Evolutionary conservation across 2,329 filamentous ascomycete species (phyloP).

Genomic region (Aspergillus bombycis): DNA sequence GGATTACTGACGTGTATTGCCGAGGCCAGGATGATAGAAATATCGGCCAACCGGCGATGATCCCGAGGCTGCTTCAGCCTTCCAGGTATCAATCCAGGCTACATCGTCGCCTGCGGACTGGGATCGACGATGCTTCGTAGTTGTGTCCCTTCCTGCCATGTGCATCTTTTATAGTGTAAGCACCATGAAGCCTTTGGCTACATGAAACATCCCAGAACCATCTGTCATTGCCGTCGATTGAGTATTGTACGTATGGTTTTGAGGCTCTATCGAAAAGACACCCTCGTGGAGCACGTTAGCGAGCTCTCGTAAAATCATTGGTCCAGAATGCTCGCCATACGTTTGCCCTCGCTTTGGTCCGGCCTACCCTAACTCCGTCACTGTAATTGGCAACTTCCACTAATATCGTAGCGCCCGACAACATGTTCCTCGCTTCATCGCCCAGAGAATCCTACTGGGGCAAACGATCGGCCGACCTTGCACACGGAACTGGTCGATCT

Average conservation of each 20-base stretch:
- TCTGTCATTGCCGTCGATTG: not conserved
- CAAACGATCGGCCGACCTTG: slow-evolving; percentile 7
- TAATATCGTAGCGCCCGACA: slow-evolving; percentile 3
- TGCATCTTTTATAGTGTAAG: not conserved
- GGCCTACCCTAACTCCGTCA: not conserved
- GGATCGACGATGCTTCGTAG: slow-evolving; percentile 2
- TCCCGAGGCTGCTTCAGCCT: not conserved
- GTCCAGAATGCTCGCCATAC: not conserved
- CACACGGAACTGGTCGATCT: slow-evolving; percentile 1
- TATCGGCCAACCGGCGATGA: slow-evolving; percentile 2
- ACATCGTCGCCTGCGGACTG: not conserved
- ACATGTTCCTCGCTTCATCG: slow-evolving; percentile 3
- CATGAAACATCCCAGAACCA: not conserved
- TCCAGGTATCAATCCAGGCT: not conserved
- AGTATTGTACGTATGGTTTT: not conserved
- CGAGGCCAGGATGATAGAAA: not conserved
- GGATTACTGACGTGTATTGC: not conserved
- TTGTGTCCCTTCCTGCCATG: not conserved
- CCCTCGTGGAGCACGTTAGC: not conserved
- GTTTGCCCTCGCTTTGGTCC: not conserved
- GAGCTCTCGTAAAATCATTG: not conserved
- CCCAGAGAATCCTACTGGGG: not conserved
- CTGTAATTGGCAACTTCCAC: not conserved
- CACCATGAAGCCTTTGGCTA: not conserved
- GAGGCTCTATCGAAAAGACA: not conserved